Base-by-base conservation (phyloP, 176 grass and related monocot genomes). In the Oryza punctata region DNA sequence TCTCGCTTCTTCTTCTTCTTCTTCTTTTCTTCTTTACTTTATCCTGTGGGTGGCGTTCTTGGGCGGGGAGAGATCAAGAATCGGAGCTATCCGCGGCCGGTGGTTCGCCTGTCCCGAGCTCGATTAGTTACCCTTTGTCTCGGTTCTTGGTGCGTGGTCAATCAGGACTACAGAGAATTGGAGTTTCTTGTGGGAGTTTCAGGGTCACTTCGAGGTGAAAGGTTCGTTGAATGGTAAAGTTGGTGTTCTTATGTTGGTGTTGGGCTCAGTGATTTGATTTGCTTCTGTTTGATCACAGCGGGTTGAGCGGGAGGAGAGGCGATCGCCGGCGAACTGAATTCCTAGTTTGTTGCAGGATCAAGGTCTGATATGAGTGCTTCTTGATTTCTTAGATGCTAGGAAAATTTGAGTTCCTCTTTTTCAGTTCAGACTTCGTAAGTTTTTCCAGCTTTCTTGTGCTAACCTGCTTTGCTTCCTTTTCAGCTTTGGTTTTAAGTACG, bases 31-130 rank as follows among this genome's bases (percentile, higher is more conserved):
- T 4, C 21, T 18, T 27, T 44, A 26, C 27, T 85, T 72, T 81
- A 82, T 78, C 78, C 73, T 67, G n/a, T 66, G 57, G 57, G n/a
- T 8, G 49, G 16, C 64, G 85, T 75, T 81, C 70, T 68, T 72
- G 24, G 75, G 21, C 47, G 15, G 43, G 10, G 44, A 25, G 13
- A 16, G 13, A 18, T 10, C 68, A 45, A 63, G 71, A 80, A 76
- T 27, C n/a, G 2, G 19, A 24, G 61, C 10, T 43, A 12, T 59
- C 61, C 10, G 63, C 12, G 11, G 63, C 73, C 67, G 79, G 45
- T 54, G 79, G 52, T 80, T 76, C 72, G 59, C 21, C 78, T 50
- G 67, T 73, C 80, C 72, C 35, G 69, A 10, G 43, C 70, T 71
- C 49, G 16, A 65, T 50, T 68, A 6, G 65, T 35, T 82, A 66